Conservation (phyloP, 805 yeast genomes). For the Metschnikowia henanensis region DNA sequence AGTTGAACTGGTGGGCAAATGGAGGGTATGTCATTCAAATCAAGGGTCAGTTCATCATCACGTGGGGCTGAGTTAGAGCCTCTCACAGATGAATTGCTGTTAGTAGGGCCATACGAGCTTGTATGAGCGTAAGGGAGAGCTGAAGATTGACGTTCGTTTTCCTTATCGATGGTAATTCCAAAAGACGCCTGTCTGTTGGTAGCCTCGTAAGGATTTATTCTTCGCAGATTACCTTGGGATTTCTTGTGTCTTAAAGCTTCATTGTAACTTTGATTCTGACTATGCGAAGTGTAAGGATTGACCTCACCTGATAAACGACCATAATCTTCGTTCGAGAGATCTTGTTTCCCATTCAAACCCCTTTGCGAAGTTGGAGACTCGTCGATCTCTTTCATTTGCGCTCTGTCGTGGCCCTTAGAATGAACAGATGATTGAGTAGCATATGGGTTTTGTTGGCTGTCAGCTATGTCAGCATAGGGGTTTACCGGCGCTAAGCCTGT, state of each 20-base stretch:
- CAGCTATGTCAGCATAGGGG: slow-evolving; percentile 37
- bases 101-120: too few relatives aligned
- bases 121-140: not conserved
- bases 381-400: not conserved
- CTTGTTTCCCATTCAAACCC: not conserved
- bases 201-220: not conserved
- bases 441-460: slow-evolving; percentile 16
- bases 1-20: slow-evolving; percentile 24
- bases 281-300: too few relatives aligned
- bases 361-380: not conserved
- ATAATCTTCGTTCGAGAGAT: too few relatives aligned
- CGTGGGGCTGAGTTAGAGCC: not conserved
- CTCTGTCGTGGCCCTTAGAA: not conserved
- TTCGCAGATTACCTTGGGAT: too few relatives aligned
- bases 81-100: not conserved
- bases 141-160: not conserved
- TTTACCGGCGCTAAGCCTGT: slow-evolving; percentile 43
- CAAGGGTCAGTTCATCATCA: slow-evolving; percentile 36
- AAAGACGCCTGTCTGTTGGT: not conserved
- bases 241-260: too few relatives aligned
- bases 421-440: not conserved
- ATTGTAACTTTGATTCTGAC: too few relatives aligned
- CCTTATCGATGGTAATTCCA: not conserved
- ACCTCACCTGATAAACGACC: too few relatives aligned
- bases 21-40: slow-evolving; percentile 39